Evolutionary conservation across 2,329 filamentous ascomycete genomes (phyloP), one percentile per base, ranked within the genome.

Genomic region (Ilyonectria robusta): DNA sequence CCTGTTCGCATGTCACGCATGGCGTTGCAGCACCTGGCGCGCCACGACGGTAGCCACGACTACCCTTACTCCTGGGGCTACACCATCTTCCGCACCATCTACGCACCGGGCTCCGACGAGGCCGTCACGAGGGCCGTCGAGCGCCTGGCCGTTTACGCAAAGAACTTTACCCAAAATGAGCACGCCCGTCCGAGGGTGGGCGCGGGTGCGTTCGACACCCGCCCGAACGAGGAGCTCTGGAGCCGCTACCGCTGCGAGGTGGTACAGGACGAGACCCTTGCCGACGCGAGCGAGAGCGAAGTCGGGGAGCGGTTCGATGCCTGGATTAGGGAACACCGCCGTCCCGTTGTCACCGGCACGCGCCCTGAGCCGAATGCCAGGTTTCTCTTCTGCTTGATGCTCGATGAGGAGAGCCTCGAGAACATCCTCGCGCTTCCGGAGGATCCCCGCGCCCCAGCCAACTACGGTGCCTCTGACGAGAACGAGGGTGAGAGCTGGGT

Each of bases 41-140:
- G 58, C 19, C 37, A 75, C 58, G 70, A 75, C 51, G 44, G 67
- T 29, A 71, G 67, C 29, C 72, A 75, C 37, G 65, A 37, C 56
- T 71, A 73, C n/a, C 60, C 64, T 50, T 74, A 70, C n/a, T 73
- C 65, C n/a, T 73, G 69, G 70, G 72, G 69, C 1, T 75, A 65
- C 59, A 70, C 69, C 26, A 68, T 74, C 42, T 74, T 74, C 59
- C 70, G 69, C 56, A 74, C 71, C 29, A 65, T 70, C 33, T 75
- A 75, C 56, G 51, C 61, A 11, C 56, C 68, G 2, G 71, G 59
- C 1, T 72, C 70, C 6, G 61, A 74, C 19, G 71, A 74, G 54
- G 53, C 29, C 1, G 48, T 70, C 26, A 46, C 55, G 31, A 56
- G 50, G n/a, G 69, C 69, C 55, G 21, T 74, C 37, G 61, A 67